A percentile compares a stretch with the other conserved stretches of the same genome.
Evolutionary conservation across 2,329 filamentous ascomycete genomes (phyloP).

Genomic region (Rutstroemia sp.): DNA sequence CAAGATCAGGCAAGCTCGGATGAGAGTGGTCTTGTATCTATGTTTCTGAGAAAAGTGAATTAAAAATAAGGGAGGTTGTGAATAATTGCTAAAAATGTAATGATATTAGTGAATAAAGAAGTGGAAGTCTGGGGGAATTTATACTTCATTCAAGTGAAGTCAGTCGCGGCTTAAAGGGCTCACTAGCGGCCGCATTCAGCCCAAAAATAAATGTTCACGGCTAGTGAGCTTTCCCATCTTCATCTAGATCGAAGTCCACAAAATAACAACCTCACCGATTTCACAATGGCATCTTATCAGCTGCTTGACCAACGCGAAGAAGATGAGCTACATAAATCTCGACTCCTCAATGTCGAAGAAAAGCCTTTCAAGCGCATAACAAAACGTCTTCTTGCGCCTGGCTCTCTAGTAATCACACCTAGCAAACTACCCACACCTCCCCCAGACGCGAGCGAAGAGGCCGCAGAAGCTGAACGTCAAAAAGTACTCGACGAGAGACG

Average conservation of each 20-base stretch:
- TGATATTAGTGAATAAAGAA: neutral
- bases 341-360: slow-evolving; percentile 84
- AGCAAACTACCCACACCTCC: slow-evolving; percentile 58
- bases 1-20: neutral
- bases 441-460: slow-evolving; percentile 43
- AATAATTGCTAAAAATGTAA: neutral
- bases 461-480: slow-evolving; percentile 38
- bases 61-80: no score
- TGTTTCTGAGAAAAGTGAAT: no score
- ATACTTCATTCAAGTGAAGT: no score
- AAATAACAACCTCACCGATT: neutral
- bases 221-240: no score
- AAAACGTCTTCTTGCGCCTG: slow-evolving; percentile 66
- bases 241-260: neutral
- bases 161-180: no score
- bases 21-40: no score
- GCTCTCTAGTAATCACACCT: slow-evolving; percentile 51
- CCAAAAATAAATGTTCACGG: neutral
- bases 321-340: slow-evolving; percentile 78
- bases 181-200: slow-evolving; percentile 4
- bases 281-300: slow-evolving; percentile 48
- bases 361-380: slow-evolving; percentile 86
- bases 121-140: no score
- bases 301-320: slow-evolving; percentile 70
- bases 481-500: slow-evolving; percentile 47